Evolutionary conservation across 2,329 filamentous ascomycete genomes (phyloP), one percentile per base, ranked within the genome.

Genomic region (Cylindrodendrum hubeiense): DNA sequence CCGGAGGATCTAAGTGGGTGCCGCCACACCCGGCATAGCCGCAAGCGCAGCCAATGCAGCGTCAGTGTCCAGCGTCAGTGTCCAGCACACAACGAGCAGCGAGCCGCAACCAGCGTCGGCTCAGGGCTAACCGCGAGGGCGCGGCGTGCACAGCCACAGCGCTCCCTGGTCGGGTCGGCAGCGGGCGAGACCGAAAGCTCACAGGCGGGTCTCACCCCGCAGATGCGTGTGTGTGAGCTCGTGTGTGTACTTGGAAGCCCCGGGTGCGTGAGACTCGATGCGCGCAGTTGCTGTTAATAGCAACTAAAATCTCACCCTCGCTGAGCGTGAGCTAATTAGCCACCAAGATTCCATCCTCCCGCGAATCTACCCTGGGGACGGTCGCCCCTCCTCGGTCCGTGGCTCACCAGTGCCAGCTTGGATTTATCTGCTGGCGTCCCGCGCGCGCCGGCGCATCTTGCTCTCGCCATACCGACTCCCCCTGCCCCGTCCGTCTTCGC

Each of bases 241-340:
- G 49, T 30, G 37, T 46, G 26, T 15, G 33, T 49, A 30, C 28
- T 30, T 30, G 28, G 12, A 9, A 30, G n/a, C n/a, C n/a, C 28
- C 34, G 34, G 34, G 37, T n/a, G 37, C 6, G 17, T 39, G 37
- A 39, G 37, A 39, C 37, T 19, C n/a, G 37, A 30, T 8, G 12
- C 28, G n/a, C 37, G 6, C 6, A 5, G 37, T 15, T 17, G 37
- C 37, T 39, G 37, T 8, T n/a, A n/a, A 39, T 39, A 17, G 37
- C 49, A 50, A 34, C 61, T 63, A 63, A 63, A 63, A 59, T 63
- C 61, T 63, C 61, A 63, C 61, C 56, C 15, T 4, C 22, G 17
- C 28, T n/a, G n/a, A 50, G 28, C 9, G 46, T 21, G 17, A 43
- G 37, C 56, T 44, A 44, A 22, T 19, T 19, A n/a, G 24, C 52